Evolutionary conservation across 2,329 filamentous ascomycete species (phyloP).

Genomic region (Atkinsonella hypoxylon): DNA sequence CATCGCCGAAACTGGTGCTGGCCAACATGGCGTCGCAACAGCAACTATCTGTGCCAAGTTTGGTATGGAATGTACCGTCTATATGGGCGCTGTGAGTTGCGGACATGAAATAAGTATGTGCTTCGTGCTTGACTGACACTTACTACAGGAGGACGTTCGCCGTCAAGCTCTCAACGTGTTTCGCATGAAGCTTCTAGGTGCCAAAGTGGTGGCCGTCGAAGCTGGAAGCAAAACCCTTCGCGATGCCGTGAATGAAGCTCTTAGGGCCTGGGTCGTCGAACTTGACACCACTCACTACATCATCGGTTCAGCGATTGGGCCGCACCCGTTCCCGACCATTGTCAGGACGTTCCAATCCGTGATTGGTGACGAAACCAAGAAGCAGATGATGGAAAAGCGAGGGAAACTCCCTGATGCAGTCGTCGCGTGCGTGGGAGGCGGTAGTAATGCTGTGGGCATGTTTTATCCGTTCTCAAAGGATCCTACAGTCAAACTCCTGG

Average conservation of each 20-base stretch:
- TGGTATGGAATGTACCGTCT: constrained; percentile 94
- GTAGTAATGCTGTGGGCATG: constrained; percentile 93
- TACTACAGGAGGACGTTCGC: constrained; percentile 69
- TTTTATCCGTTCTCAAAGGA: constrained; percentile 94
- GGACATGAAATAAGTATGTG: background rate
- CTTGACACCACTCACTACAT: constrained; percentile 96
- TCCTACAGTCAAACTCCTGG: constrained; percentile 71
- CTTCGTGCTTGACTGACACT: constrained; percentile 11
- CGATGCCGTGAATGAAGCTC: constrained; percentile 87
- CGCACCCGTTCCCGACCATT: constrained; percentile 95
- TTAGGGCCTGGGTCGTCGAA: constrained; percentile 87
- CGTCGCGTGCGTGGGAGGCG: constrained; percentile 91
- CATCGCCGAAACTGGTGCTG: constrained; percentile 94
- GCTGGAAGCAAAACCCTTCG: constrained; percentile 74
- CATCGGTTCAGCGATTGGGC: constrained; percentile 92
- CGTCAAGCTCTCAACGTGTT: constrained; percentile 96
- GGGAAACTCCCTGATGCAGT: constrained; percentile 92
- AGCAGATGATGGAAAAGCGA: constrained; percentile 73
- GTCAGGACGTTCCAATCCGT: constrained; percentile 96
- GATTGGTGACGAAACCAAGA: constrained; percentile 88
- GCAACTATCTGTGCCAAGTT: constrained; percentile 97
- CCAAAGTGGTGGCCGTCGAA: constrained; percentile 84
- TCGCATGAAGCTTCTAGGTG: constrained; percentile 92
- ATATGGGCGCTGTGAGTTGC: constrained; percentile 69
- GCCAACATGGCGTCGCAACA: constrained; percentile 95